Base-by-base conservation (phyloP, 2,329 filamentous ascomycete species). In the Fusarium xylarioides region DNA sequence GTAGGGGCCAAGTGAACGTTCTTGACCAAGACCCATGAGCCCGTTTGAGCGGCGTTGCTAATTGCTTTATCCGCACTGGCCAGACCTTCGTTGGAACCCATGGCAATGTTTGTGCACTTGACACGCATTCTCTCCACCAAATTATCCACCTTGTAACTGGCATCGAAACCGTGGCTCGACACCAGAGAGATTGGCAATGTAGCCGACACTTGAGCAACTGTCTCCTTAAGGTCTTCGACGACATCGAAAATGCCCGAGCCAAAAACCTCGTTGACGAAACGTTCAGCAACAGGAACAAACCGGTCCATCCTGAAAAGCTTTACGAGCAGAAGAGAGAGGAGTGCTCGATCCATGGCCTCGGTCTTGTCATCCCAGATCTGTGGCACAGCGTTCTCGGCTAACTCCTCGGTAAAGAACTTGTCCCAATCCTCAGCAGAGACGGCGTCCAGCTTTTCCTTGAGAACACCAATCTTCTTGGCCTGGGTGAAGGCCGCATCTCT, bases 101-200 rank as follows among this genome's bases (percentile, higher is more conserved):
- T 99, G 77, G 97, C 97, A 79, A 99, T 98, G 82, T 98, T 98
- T 66, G 95, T 95, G 84, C 96, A 99, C 61, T 90, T 91, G 57
- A 94, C 91, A 66, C 90, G 90, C 81, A 91, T 91, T 74, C 94
- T 90, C 82, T 97, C 94, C 35, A 98, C 97, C 60, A 99, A 87
- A 69, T 92, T 94, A 82, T 99, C 96, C 68, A 99, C 96, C 86
- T 99, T 99, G 90, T 98, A 99, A 81, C 94, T 97, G 60, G 97
- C 97, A 82, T 99, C 96, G 81, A 99, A 99, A 42, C 96, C 96
- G 68, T 95, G 95, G 78, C 93, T 98, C 11, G 96, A 99, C 78
- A 95, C 95, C 40, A 99, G 89, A 7, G 96, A 93, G 75, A 99
- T 93, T 15, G 96, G 96, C 5, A 94, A 91, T 37, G 91, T 93